These are phyloP conservation scores for Lepidium aucheri DNA, from an alignment of 345 rosid species.

Conservation along the genomic window DNA sequence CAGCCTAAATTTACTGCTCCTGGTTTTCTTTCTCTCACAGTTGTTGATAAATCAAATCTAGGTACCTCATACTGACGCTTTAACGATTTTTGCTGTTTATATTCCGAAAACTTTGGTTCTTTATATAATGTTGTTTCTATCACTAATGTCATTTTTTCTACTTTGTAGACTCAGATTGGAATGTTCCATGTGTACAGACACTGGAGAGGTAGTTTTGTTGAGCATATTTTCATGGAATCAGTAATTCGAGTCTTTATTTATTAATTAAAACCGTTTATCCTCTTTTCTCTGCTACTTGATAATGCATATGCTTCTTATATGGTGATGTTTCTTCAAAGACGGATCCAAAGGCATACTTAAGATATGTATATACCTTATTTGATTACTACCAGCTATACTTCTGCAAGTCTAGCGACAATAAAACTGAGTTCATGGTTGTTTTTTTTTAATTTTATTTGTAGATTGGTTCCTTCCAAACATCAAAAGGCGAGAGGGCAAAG, in stretches of 20 bases:
- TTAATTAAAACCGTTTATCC: not conserved
- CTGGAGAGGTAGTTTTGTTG: constrained; percentile 67
- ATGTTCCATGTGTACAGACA: constrained; percentile 81
- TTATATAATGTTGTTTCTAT: not conserved
- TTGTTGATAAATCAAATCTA: constrained; percentile 49
- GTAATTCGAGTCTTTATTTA: not conserved
- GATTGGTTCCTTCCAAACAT: too few relatives aligned
- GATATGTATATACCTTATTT: constrained; percentile 43
- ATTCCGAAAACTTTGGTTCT: not conserved
- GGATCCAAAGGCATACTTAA: constrained; percentile 68
- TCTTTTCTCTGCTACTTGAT: not conserved
- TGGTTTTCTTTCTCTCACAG: constrained; percentile 81
- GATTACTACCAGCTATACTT: constrained; percentile 54
- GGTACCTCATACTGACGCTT: constrained; percentile 40
- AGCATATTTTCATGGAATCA: not conserved
- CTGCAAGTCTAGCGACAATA: constrained; percentile 32
- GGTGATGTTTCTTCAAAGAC: constrained; percentile 87
- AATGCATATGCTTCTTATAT: constrained; percentile 64
- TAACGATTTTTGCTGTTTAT: not conserved
- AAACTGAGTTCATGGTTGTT: constrained; percentile 37
- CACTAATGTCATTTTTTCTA: constrained; percentile 2
- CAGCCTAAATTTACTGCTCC: constrained; percentile 92
- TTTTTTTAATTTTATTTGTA: too few relatives aligned
- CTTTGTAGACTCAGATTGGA: constrained; percentile 48
- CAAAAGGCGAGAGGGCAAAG: too few relatives aligned